Evolutionary conservation across 495 filamentous ascomycete genomes (phyloP), one percentile per base, ranked within the genome.

Genomic region (Penicillium cosmopolitanum): DNA sequence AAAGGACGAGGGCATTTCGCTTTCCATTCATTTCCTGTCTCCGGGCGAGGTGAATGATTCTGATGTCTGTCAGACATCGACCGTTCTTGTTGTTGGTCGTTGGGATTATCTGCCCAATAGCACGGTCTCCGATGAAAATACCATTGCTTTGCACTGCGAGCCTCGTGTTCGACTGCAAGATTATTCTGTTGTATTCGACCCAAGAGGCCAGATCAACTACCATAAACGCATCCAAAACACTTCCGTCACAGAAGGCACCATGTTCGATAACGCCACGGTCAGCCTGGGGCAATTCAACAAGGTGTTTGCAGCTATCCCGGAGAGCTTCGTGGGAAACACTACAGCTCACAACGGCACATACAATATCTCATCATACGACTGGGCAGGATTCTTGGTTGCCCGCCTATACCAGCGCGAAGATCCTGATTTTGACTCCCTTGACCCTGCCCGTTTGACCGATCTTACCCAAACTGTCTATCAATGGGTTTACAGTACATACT

Each of bases 401-500:
- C 72, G 73, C 7, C 61, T 78, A 2, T 78, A 78, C 43, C 64
- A 73, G 35, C 71, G 66, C 21, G 57, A 58, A 19, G 66, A 70
- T 23, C 52, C 66, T 4, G 62, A 70, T 1, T 65, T 75, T 16
- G 63, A 67, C 16, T 64, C 67, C 0, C 57, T 78, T 2, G 53
- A 73, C n/a, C 13, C 70, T 2, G 56, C 36, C 8, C 57, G 59
- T 7, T 44, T 78, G 43, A 72, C 64, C 1, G 44, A 65, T 15
- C 51, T 73, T 19, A 73, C 72, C n/a, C 68, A 68, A 25, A 65
- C 47, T 4, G 75, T 78, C 11, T 78, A 76, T 50, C 69, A 75
- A 52, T 78, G 75, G 75, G 75, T 76, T 1, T 78, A 76, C 53
- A 70, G 69, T 47, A 76, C 75, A 4, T 78, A 78, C 51, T 76